Conservation (phyloP, 2,329 filamentous ascomycete species). For the Tolypocladium paradoxum region DNA sequence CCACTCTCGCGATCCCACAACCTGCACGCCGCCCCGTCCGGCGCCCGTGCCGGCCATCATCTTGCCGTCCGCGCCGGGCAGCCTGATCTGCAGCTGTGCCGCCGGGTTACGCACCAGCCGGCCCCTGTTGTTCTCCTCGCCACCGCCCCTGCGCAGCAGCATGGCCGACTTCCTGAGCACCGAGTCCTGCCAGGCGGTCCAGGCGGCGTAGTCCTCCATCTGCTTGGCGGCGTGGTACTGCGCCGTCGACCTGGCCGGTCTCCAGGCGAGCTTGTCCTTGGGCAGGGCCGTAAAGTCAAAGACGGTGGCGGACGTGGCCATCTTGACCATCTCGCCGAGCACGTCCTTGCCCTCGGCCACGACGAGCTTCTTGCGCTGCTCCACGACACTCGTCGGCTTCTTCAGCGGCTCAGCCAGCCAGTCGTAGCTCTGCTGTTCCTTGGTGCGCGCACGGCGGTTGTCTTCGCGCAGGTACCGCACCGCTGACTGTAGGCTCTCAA, state of each 20-base stretch:
- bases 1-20: conserved; percentile 45
- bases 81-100: conserved; percentile 38
- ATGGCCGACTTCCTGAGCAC: conserved; percentile 44
- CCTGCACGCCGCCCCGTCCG: conserved; percentile 31
- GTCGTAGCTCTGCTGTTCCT: conserved; percentile 43
- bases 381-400: conserved; percentile 29
- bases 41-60: conserved; percentile 19
- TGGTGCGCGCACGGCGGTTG: conserved; percentile 49
- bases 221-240: conserved; percentile 56
- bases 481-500: conserved; percentile 51
- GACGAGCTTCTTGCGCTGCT: conserved; percentile 41
- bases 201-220: conserved; percentile 53
- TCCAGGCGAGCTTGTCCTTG: conserved; percentile 53
- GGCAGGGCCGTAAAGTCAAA: conserved; percentile 50
- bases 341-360: conserved; percentile 52
- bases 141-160: conserved; percentile 12
- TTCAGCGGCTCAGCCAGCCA: conserved; percentile 53
- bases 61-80: conserved; percentile 37
- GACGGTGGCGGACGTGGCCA: conserved; percentile 44
- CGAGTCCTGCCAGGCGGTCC: conserved; percentile 46
- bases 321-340: conserved; percentile 52
- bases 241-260: conserved; percentile 51
- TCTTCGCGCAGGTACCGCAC: conserved; percentile 60
- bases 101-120: conserved; percentile 22
- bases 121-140: conserved; percentile 14